Percentiles rank a stretch among this genome's conserved stretches.
Conservation (phyloP, 1,139 yeast species). For the Pichia sp. region DNA sequence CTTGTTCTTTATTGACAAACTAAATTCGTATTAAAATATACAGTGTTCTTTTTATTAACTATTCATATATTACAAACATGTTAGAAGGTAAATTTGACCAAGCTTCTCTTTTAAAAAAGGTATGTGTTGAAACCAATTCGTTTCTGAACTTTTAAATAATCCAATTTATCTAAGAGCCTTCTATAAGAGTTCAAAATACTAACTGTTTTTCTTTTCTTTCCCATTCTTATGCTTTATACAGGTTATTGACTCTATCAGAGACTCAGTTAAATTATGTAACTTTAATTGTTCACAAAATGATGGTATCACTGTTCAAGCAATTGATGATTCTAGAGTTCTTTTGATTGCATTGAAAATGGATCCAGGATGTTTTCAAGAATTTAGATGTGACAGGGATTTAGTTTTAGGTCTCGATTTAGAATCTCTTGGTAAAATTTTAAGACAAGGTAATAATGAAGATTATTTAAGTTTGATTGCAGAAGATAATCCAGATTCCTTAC, state of each 20-base stretch:
- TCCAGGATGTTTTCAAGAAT: constrained; percentile 82
- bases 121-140: constrained; percentile 22
- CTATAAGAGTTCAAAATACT: not conserved
- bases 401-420: constrained; percentile 89
- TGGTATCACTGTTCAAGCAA: constrained; percentile 95
- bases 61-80: constrained; percentile 42
- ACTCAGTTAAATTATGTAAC: constrained; percentile 89
- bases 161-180: not conserved
- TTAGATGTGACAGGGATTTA: constrained; percentile 92
- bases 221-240: constrained; percentile 9
- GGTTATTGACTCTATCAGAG: constrained; percentile 88
- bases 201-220: not conserved
- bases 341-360: constrained; percentile 85
- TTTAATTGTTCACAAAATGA: constrained; percentile 84
- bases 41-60: not conserved
- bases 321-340: constrained; percentile 94
- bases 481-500: constrained; percentile 78
- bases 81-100: constrained; percentile 96
- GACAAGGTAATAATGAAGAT: constrained; percentile 88
- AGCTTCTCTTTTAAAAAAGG: constrained; percentile 83
- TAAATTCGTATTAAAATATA: too few relatives aligned
- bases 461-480: constrained; percentile 84
- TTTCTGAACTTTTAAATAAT: not conserved
- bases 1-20: too few relatives aligned
- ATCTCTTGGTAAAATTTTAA: constrained; percentile 78